phyloP scores from a whole-genome alignment of 306 rosid species.

The Sechiopsis laciniata region DNA sequence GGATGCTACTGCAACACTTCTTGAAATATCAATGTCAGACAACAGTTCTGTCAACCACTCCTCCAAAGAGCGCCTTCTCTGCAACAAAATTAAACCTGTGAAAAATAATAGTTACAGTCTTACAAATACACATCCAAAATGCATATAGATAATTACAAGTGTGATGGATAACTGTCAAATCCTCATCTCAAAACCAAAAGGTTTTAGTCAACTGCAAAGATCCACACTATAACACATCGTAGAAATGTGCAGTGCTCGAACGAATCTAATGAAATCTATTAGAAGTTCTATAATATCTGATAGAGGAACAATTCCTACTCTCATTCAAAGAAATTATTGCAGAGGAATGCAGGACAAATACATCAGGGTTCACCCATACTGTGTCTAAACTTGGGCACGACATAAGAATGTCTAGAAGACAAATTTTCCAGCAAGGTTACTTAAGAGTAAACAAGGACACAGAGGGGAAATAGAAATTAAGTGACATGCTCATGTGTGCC shows the following conservation, averaged over 20 bases:
- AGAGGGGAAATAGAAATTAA: not conserved
- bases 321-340: not conserved
- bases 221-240: not conserved
- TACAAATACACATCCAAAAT: slow-evolving; percentile 10
- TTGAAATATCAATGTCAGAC: slow-evolving; percentile 83
- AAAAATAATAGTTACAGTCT: slow-evolving; percentile 28
- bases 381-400: not conserved
- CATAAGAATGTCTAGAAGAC: not conserved
- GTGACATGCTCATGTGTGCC: slow-evolving; percentile 6
- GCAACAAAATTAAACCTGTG: slow-evolving; percentile 44
- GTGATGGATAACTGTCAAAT: not conserved
- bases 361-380: not conserved
- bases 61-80: slow-evolving; percentile 97
- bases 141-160: not conserved
- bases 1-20: slow-evolving; percentile 87
- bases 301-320: not conserved
- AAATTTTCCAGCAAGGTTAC: not conserved
- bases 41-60: slow-evolving; percentile 84
- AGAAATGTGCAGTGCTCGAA: not conserved
- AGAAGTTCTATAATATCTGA: not conserved
- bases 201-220: not conserved
- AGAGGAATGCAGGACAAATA: slow-evolving; percentile 3
- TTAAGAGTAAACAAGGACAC: not conserved
- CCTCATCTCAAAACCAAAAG: slow-evolving; percentile 14
- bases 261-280: not conserved